These are phyloP conservation scores for Mycena venus DNA, from an alignment of 768 basidiomycete species.

Conservation along the genomic window DNA sequence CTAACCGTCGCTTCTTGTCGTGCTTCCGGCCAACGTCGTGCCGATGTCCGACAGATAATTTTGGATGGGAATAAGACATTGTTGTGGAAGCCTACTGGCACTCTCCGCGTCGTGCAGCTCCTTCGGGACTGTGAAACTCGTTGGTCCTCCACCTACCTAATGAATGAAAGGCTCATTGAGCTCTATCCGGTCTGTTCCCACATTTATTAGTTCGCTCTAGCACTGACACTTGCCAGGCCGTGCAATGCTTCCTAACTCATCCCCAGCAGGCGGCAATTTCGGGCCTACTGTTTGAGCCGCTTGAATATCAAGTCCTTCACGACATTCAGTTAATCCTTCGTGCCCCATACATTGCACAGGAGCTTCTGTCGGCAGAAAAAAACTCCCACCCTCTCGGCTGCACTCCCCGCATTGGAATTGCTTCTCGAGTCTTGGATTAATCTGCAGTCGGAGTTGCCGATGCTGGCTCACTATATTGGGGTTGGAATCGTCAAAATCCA, in stretches of 20 bases:
- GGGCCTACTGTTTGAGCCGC: constrained; percentile 20
- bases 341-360: constrained; percentile 46
- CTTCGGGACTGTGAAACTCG: constrained; percentile 48
- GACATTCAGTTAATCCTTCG: constrained; percentile 46
- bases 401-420: constrained; percentile 47
- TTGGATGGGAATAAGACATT: constrained; percentile 39
- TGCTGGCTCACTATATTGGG: constrained; percentile 42
- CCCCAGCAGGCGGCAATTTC: constrained; percentile 25
- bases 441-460: constrained; percentile 33
- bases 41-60: constrained; percentile 41
- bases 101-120: constrained; percentile 39
- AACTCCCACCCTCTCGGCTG: constrained; percentile 49
- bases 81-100: constrained; percentile 17
- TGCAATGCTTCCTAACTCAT: constrained; percentile 34
- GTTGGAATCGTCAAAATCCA: constrained; percentile 46
- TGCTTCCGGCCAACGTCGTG: constrained; percentile 45
- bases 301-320: constrained; percentile 35
- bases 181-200: constrained; percentile 44
- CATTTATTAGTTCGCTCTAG: neutral
- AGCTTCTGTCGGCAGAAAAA: constrained; percentile 49
- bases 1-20: constrained; percentile 46
- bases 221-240: constrained; percentile 37
- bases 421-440: constrained; percentile 37
- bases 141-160: constrained; percentile 52
- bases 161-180: constrained; percentile 49